Conservation (phyloP, 352 stramenopile genomes). For the Pythium oligandrum region DNA sequence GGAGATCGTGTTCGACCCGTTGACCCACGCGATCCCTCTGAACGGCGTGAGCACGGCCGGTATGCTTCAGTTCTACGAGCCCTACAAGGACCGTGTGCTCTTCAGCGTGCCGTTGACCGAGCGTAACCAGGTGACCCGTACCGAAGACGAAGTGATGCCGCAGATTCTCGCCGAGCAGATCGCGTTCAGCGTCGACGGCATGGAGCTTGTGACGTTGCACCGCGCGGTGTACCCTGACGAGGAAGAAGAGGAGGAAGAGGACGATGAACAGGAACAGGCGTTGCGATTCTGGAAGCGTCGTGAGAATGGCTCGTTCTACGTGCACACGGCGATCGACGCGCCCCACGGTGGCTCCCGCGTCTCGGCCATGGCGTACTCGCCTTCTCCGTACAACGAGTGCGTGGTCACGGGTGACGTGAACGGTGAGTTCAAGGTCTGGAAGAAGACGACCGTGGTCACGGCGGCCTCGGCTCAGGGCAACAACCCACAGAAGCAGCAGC, state of each 20-base stretch:
- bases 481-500: constrained; percentile 4
- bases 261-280: constrained; percentile 42
- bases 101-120: constrained; percentile 67
- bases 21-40: constrained; percentile 51
- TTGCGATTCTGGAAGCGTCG: constrained; percentile 77
- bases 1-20: constrained; percentile 56
- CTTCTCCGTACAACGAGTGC: constrained; percentile 27
- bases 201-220: constrained; percentile 59
- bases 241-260: constrained; percentile 4
- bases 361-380: constrained; percentile 55
- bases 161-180: constrained; percentile 45
- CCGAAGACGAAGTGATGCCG: constrained; percentile 54
- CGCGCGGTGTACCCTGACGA: constrained; percentile 18
- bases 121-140: constrained; percentile 82
- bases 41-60: constrained; percentile 59
- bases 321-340: constrained; percentile 77
- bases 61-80: constrained; percentile 79
- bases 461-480: constrained; percentile 5
- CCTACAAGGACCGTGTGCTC: constrained; percentile 73
- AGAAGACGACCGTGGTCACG: constrained; percentile 27
- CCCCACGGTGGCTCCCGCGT: constrained; percentile 56
- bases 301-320: constrained; percentile 68
- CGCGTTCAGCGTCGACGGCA: constrained; percentile 45
- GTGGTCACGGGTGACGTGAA: constrained; percentile 62
- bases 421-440: constrained; percentile 84